Evolutionary conservation across 176 grass and related monocot genomes (phyloP).

Genomic region (Alloteropsis semialata): DNA sequence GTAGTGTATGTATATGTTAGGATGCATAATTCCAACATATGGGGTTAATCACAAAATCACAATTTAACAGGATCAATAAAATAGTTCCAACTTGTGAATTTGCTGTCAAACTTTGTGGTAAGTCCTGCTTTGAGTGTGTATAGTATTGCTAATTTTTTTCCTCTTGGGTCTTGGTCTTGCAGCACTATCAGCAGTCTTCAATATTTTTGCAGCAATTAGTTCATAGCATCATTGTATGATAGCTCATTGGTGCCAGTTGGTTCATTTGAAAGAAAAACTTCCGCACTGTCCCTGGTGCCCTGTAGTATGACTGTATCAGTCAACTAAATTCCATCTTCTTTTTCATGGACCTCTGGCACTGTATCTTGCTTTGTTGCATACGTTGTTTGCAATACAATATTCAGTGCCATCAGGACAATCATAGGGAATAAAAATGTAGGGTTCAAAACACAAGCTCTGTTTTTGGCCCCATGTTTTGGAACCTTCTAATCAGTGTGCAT

Average conservation of each 20-base stretch:
- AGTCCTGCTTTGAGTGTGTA: slow-evolving; percentile 6
- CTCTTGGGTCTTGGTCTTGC: background rate
- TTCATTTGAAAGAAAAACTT: background rate
- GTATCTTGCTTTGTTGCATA: slow-evolving; percentile 73
- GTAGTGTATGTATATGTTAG: too few relatives aligned
- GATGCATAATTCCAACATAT: too few relatives aligned
- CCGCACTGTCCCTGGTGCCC: background rate
- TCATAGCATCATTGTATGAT: slow-evolving; percentile 1
- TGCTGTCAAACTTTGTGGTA: slow-evolving; percentile 78
- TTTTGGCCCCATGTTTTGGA: background rate
- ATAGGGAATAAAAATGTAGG: slow-evolving; percentile 79
- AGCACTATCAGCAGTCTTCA: background rate
- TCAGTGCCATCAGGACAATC: slow-evolving; percentile 68
- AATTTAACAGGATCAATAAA: slow-evolving; percentile 62
- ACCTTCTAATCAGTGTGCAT: background rate
- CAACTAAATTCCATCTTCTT: slow-evolving; percentile 22
- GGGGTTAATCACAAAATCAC: slow-evolving; percentile 53
- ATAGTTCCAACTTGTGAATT: slow-evolving; percentile 59
- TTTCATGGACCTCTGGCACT: slow-evolving; percentile 81
- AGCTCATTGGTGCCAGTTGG: background rate
- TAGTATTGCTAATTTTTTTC: background rate
- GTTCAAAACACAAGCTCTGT: background rate
- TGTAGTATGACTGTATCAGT: background rate
- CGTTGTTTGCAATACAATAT: slow-evolving; percentile 85
- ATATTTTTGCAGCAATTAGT: slow-evolving; percentile 11